Evolutionary conservation across 495 filamentous ascomycete genomes (phyloP), one percentile per base, ranked within the genome.

Genomic region (Cercophora sp.): DNA sequence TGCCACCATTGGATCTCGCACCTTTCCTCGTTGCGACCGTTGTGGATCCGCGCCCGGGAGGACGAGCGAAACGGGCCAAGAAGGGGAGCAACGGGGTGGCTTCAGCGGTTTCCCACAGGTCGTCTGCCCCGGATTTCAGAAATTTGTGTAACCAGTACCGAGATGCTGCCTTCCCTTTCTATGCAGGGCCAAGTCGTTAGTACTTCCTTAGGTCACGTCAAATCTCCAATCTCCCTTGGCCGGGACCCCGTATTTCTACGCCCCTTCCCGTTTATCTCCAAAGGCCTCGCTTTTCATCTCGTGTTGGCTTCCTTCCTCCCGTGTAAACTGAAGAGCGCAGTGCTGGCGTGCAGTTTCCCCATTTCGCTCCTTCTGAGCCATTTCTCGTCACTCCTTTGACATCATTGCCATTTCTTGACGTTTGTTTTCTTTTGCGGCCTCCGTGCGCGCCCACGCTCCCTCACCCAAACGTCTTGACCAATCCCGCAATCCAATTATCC

Each of bases 301-400:
- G 42, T 54, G 41, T 47, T 54, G 31, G n/a, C 27, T 8, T 23
- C 15, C 41, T 44, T 44, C 41, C 41, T 44, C 13, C 20, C 31
- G 29, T 19, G 15, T 47, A 22, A 31, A 39, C 16, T 36, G 46
- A 41, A 39, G 50, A 46, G 42, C 43, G 59, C 37, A 22, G 11
- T 19, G 46, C n/a, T n/a, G n/a, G n/a, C 25, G 39, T 16, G 15
- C 23, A n/a, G 37, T 45, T 16, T 32, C 47, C 11, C 36, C 27
- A 16, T 19, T 19, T 34, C 19, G 4, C 18, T 16, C n/a, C 31
- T 44, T 27, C 39, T 53, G 32, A n/a, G n/a, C 25, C 37, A 29
- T 2, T 60, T 60, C 60, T 59, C 15, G 60, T 63, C 60, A 41
- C 60, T 63, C 60, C 25, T 63, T 63, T 51, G 57, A 47, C 52